Evolutionary conservation across 805 yeast genomes (phyloP).

Genomic region (Sugiyamaella smithiae): DNA sequence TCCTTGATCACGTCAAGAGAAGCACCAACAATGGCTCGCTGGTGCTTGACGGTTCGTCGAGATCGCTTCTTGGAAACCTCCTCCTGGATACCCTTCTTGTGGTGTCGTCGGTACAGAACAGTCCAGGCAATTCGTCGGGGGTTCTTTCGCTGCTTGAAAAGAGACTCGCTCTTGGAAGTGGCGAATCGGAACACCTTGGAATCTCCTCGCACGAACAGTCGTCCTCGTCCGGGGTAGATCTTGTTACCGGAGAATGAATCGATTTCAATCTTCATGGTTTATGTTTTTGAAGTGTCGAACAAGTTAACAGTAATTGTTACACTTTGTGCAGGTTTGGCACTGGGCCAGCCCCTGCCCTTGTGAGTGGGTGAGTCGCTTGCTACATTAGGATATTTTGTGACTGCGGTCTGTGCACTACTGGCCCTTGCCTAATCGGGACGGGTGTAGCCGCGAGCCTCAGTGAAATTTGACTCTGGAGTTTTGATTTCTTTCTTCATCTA

Average conservation of each 20-base stretch:
- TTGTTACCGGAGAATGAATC: conserved; percentile 99
- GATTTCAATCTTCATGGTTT: conserved; percentile 95
- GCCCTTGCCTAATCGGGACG: not conserved
- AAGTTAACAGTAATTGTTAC: not conserved
- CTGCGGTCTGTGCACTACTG: not conserved
- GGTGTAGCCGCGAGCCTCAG: not conserved
- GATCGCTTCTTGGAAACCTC: conserved; percentile 96
- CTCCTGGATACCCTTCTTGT: conserved; percentile 99
- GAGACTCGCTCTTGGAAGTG: conserved; percentile 94
- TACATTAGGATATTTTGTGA: conserved; percentile 9
- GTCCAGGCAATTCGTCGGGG: conserved; percentile 99
- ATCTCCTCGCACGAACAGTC: conserved; percentile 99
- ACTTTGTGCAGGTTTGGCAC: not conserved
- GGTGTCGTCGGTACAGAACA: conserved; percentile 98
- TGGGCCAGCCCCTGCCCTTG: not conserved
- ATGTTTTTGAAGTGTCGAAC: conserved; percentile 27
- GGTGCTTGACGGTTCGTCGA: conserved; percentile 96
- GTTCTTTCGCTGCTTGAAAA: conserved; percentile 99
- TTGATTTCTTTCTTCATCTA: conserved; percentile 7
- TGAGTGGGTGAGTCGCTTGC: conserved; percentile 10
- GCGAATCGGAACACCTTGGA: conserved; percentile 99
- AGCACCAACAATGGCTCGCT: conserved; percentile 99
- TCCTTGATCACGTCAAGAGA: conserved; percentile 97
- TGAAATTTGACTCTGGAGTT: not conserved
- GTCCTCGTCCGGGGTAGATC: conserved; percentile 99